Percentiles rank a stretch among this genome's conserved stretches.
Conservation (phyloP, 768 basidiomycete species). For the Hortiboletus flavorubellus region DNA sequence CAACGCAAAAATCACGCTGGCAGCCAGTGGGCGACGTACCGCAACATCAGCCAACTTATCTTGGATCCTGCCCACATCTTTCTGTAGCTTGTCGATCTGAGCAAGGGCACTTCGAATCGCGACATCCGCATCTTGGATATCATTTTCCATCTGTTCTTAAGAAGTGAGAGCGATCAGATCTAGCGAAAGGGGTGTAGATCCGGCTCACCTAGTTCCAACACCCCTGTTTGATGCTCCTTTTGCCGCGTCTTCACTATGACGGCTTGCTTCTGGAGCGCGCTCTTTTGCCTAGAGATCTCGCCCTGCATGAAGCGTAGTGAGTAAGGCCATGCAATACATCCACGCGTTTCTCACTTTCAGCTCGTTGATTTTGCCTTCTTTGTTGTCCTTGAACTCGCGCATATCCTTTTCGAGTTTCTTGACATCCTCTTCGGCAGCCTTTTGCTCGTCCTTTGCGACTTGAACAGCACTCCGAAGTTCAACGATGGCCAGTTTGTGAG, state of each 20-base stretch:
- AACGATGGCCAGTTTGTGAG: slow-evolving; percentile 58
- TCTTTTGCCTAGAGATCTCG: slow-evolving; percentile 78
- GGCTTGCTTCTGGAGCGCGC: slow-evolving; percentile 74
- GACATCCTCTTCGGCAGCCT: slow-evolving; percentile 69
- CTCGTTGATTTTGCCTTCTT: slow-evolving; percentile 93
- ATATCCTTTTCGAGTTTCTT: slow-evolving; percentile 94
- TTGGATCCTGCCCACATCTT: slow-evolving; percentile 61
- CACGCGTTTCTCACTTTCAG: slow-evolving; percentile 60
- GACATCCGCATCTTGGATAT: slow-evolving; percentile 25
- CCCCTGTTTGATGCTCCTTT: slow-evolving; percentile 84
- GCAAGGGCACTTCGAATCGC: slow-evolving; percentile 31
- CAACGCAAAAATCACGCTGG: neutral
- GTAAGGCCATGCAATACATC: neutral
- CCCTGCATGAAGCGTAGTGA: slow-evolving; percentile 35
- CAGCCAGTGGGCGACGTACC: slow-evolving; percentile 12
- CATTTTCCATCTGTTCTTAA: slow-evolving; percentile 30
- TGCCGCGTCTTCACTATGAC: slow-evolving; percentile 82
- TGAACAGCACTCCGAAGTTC: slow-evolving; percentile 58
- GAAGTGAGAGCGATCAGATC: neutral
- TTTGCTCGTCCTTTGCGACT: slow-evolving; percentile 72
- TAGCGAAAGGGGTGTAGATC: neutral
- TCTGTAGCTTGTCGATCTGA: slow-evolving; percentile 51
- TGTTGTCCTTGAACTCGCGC: slow-evolving; percentile 98
- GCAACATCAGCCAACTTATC: slow-evolving; percentile 38
- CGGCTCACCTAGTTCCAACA: slow-evolving; percentile 78